Base-by-base conservation (phyloP, 1,284 basidiomycete species). In the Trametes hirsuta region DNA sequence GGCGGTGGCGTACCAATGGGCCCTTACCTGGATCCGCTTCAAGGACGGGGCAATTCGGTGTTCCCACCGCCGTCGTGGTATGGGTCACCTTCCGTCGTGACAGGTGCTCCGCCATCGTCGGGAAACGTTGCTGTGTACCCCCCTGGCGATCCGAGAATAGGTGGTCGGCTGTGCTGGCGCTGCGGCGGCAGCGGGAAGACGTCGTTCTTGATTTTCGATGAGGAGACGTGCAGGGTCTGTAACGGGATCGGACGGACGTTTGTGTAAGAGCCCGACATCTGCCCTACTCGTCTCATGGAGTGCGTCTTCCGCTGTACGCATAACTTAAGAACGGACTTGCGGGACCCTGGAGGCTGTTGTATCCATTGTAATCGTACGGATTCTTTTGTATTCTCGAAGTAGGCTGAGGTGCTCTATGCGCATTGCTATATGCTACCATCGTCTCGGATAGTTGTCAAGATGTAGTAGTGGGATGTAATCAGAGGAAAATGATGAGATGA, bases 111-210 rank as follows among this genome's bases (percentile, higher is more conserved):
- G 50, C 1, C 70, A 76, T 4, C 79, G 80, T 1, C 77, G 76
- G 0, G 79, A 79, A 39, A 48, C 6, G 70, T 81, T 11, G 58
- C 80, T 1, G 81, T 88, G 12, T 81, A 86, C 57, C 62, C 65
- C 1, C 81, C 90, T 0, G 90, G 90, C 2, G 90, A 93, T 69
- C 77, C 86, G n/a, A 74, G 89, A 46, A 75, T 91, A 9, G 90
- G 90, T 1, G 90, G 91, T 0, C 66, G 74, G 44, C 57, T 82
- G 59, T 93, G 90, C 70, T 84, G 81, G 83, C 76, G 79, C 37
- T 93, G 90, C 68, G 75, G 76, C 25, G 90, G 90, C 2, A 71
- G 73, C 21, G 90, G 90, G 0, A 74, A 66, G 39, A 71, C 82
- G 37, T 78, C 77, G 35, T 77, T 85, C 53, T 72, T 90, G 46